Conservation (phyloP, 768 basidiomycete genomes). For the Tricholomella constricta region DNA sequence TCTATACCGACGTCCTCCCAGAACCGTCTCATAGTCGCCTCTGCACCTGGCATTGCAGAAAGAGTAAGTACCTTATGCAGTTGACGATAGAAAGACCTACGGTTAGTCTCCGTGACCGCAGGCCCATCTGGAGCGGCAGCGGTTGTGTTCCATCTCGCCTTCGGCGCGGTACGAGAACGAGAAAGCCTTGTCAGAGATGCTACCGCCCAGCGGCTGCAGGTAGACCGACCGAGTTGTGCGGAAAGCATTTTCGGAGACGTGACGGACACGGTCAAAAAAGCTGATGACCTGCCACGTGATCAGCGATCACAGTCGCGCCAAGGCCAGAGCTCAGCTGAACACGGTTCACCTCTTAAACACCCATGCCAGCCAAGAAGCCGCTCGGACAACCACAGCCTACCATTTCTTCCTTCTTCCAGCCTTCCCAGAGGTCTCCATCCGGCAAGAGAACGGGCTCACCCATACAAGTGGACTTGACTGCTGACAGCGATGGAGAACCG, state of each 20-base stretch:
- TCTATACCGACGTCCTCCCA: conserved; percentile 92
- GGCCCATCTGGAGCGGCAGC: conserved; percentile 41
- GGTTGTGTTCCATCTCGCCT: conserved; percentile 27
- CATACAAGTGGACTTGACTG: conserved; percentile 51
- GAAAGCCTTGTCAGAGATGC: conserved; percentile 8
- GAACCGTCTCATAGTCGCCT: conserved; percentile 85
- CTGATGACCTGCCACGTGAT: conserved; percentile 24
- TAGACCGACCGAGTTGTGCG: conserved; percentile 21
- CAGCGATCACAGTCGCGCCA: conserved; percentile 4
- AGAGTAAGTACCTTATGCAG: background rate
- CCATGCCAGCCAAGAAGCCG: conserved; percentile 14
- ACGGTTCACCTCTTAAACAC: background rate
- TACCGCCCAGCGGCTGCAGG: conserved; percentile 8
- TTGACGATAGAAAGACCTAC: conserved; percentile 36
- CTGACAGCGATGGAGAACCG: conserved; percentile 35
- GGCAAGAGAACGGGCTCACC: conserved; percentile 16
- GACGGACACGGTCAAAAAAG: conserved; percentile 6
- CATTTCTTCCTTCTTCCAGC: conserved; percentile 42
- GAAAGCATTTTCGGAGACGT: conserved; percentile 17
- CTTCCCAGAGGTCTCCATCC: conserved; percentile 11
- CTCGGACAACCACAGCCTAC: conserved; percentile 31
- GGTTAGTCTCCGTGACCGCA: conserved; percentile 62
- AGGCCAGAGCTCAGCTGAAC: background rate
- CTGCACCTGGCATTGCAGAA: conserved; percentile 60
- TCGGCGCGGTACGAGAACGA: background rate